Evolutionary conservation across 495 filamentous ascomycete genomes (phyloP).

Genomic region (Lepraria neglecta): DNA sequence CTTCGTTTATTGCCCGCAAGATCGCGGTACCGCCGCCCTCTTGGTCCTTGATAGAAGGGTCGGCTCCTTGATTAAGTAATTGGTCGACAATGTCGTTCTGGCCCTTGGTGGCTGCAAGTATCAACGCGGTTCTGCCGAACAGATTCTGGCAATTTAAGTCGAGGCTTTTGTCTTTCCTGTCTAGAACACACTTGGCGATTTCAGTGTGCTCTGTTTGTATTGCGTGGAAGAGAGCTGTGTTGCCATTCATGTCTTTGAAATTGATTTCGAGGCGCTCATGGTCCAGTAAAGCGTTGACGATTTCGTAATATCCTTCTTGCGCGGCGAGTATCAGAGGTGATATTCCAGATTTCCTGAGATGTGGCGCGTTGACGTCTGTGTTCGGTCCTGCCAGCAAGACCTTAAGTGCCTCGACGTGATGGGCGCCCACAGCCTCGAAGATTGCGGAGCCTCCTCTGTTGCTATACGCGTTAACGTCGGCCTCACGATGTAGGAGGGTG

Average conservation of each 20-base stretch:
- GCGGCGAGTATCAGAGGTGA: conserved; percentile 17
- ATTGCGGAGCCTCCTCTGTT: conserved; percentile 24
- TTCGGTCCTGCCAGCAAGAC: conserved; percentile 9
- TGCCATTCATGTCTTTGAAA: conserved; percentile 6
- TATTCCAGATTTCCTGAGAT: not conserved
- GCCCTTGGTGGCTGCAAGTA: not conserved
- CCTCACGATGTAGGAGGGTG: conserved; percentile 25
- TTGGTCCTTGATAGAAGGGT: conserved; percentile 13
- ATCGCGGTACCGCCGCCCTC: conserved; percentile 19
- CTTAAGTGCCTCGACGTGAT: conserved; percentile 5
- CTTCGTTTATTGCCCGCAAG: conserved; percentile 12
- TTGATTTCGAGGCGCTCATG: not conserved
- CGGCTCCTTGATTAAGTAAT: conserved; percentile 20
- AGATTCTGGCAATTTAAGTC: not conserved
- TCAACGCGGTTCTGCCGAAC: not conserved
- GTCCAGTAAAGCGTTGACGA: conserved; percentile 11
- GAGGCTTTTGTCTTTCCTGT: not conserved
- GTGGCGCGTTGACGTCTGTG: conserved; percentile 13
- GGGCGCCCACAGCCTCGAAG: conserved; percentile 25
- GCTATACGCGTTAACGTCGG: conserved; percentile 24
- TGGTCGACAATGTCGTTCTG: conserved; percentile 5
- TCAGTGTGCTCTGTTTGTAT: not conserved
- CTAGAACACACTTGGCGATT: conserved; percentile 9
- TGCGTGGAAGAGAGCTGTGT: conserved; percentile 15
- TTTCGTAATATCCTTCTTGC: not conserved